Evolutionary conservation across 139 green algal species (phyloP).

Genomic region (Chlorella vulgaris): DNA sequence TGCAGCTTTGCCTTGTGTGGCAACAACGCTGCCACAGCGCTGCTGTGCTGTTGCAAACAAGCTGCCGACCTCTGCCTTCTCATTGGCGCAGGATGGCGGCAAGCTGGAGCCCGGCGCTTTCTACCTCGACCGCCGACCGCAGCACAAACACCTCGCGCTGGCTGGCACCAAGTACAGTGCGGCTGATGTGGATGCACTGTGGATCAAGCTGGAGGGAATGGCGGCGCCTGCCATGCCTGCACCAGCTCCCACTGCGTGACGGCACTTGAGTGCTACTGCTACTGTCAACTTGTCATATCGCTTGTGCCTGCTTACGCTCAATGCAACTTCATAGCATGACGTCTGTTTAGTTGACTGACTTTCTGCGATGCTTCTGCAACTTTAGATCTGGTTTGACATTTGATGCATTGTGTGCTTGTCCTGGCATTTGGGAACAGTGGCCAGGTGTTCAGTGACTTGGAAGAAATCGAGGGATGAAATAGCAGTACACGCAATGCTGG

Average conservation of each 20-base stretch:
- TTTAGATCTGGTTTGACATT: no score
- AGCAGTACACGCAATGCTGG: no score
- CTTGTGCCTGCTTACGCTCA: neutral
- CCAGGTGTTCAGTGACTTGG: no score
- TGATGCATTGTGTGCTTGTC: no score
- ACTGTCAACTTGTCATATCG: neutral
- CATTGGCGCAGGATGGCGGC: constrained; percentile 42
- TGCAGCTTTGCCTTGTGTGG: no score
- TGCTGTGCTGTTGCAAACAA: neutral
- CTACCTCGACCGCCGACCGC: constrained; percentile 65
- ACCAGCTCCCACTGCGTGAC: neutral
- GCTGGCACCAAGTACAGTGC: constrained; percentile 55
- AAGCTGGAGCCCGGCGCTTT: constrained; percentile 65
- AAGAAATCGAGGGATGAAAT: no score
- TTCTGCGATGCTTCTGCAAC: no score
- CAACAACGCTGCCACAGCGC: no score
- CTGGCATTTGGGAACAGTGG: no score
- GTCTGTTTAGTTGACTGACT: no score
- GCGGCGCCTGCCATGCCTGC: constrained; percentile 5
- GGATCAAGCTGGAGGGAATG: constrained; percentile 27
- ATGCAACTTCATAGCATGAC: no score
- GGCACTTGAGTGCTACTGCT: neutral
- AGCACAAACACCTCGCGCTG: constrained; percentile 62
- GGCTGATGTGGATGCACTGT: constrained; percentile 49
- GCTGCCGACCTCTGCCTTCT: neutral